Evolutionary conservation across 2,329 filamentous ascomycete species (phyloP).

Genomic region (Trichoderma arundinaceum): DNA sequence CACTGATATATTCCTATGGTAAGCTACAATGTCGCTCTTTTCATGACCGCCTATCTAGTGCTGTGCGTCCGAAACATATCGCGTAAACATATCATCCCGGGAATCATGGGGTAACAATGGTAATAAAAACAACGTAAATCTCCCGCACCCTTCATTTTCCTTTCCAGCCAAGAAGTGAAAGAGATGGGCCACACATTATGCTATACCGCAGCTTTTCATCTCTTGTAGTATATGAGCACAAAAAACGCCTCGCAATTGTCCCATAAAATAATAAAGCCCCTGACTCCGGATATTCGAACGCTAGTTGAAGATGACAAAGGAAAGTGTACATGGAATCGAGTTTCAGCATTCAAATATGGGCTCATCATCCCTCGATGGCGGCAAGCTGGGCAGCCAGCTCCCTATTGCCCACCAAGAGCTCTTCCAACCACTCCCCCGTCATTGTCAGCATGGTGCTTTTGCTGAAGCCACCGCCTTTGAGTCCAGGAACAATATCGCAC

Average conservation of each 20-base stretch:
- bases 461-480: slow-evolving; percentile 76
- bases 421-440: slow-evolving; percentile 78
- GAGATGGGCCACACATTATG: slow-evolving; percentile 19
- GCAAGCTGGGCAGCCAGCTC: slow-evolving; percentile 60
- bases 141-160: background rate
- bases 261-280: background rate
- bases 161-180: background rate
- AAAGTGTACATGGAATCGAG: slow-evolving; percentile 2
- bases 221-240: background rate
- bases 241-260: slow-evolving; percentile 26
- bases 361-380: slow-evolving; percentile 40
- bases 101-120: slow-evolving; percentile 7
- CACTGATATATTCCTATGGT: no score
- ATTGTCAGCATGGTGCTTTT: slow-evolving; percentile 81
- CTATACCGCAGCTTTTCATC: slow-evolving; percentile 6
- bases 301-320: background rate
- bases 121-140: background rate
- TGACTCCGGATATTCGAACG: slow-evolving; percentile 13
- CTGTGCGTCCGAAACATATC: background rate
- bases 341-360: background rate
- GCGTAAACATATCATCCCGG: background rate
- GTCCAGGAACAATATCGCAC: slow-evolving; percentile 74
- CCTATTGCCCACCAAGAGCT: slow-evolving; percentile 72
- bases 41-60: background rate
- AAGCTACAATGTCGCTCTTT: background rate